A percentile compares a stretch with the other conserved stretches of the same genome.
Conservation (phyloP, 768 basidiomycete species). For the Boletus barrowsii region DNA sequence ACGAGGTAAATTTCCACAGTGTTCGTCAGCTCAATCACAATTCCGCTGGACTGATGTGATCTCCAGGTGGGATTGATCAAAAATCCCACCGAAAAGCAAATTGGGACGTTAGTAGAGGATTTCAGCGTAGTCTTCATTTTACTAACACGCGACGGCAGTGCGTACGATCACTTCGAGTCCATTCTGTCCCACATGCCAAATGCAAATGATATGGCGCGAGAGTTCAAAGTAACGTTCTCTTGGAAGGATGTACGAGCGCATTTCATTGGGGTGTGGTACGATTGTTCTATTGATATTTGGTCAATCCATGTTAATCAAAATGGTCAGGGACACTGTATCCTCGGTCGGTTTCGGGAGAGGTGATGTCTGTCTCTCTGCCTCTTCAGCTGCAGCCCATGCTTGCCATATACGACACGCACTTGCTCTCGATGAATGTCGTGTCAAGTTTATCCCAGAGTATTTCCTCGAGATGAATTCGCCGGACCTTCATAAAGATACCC, state of each 20-base stretch:
- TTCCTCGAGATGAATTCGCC: conserved; percentile 28
- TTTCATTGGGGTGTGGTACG: conserved; percentile 52
- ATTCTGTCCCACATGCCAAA: conserved; percentile 15
- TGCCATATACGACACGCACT: conserved; percentile 62
- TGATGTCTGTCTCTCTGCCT: conserved; percentile 52
- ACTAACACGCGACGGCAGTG: not conserved
- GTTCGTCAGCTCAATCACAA: not conserved
- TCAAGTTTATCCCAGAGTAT: conserved; percentile 54
- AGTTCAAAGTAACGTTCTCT: conserved; percentile 48
- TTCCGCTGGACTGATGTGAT: not conserved
- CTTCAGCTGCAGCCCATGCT: conserved; percentile 52
- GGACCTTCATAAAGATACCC: not conserved
- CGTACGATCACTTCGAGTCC: conserved; percentile 8
- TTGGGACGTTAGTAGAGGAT: conserved; percentile 22
- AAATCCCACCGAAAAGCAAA: conserved; percentile 30
- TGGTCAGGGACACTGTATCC: conserved; percentile 60
- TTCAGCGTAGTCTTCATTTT: not conserved
- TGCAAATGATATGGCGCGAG: conserved; percentile 13
- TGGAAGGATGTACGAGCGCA: conserved; percentile 41
- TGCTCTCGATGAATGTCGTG: conserved; percentile 59
- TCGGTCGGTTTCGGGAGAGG: conserved; percentile 48
- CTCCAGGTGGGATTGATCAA: conserved; percentile 33
- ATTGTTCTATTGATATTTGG: conserved; percentile 4
- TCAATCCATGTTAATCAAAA: not conserved
- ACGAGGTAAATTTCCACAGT: not conserved